phyloP scores from a whole-genome alignment of 345 rosid species.

The Abelmoschus esculentus region DNA sequence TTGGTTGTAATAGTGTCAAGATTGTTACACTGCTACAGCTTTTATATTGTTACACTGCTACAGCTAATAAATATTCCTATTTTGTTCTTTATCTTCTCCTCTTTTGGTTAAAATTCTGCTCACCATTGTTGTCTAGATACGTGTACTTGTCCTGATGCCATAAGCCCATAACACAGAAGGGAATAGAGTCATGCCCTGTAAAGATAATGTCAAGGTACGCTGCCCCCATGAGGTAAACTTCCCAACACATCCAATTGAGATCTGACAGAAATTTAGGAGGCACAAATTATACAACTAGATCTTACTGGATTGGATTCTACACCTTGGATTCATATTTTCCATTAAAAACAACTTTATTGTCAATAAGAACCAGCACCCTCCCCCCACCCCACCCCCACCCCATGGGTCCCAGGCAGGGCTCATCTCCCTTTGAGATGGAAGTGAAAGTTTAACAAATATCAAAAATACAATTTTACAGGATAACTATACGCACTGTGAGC shows the following conservation, averaged over 20 bases:
- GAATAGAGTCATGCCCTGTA: neutral
- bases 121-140: too few relatives aligned
- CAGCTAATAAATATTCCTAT: too few relatives aligned
- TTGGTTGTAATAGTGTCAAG: too few relatives aligned
- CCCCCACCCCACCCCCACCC: too few relatives aligned
- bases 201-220: neutral
- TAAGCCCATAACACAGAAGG: neutral
- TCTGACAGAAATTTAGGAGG: neutral
- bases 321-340: slow-evolving; percentile 1
- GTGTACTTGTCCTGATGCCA: neutral
- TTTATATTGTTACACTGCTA: too few relatives aligned
- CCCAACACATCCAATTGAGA: neutral
- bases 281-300: neutral
- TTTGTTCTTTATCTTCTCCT: too few relatives aligned
- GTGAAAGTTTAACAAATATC: neutral
- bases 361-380: neutral
- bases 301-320: neutral
- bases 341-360: neutral
- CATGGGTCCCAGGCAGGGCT: neutral
- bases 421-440: neutral
- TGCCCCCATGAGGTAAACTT: neutral
- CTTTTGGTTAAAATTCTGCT: too few relatives aligned
- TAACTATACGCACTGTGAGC: too few relatives aligned
- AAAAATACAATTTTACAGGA: too few relatives aligned
- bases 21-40: too few relatives aligned